These are phyloP conservation scores for Xylaria venustula DNA, from an alignment of 495 filamentous ascomycete genomes.

Conservation along the genomic window DNA sequence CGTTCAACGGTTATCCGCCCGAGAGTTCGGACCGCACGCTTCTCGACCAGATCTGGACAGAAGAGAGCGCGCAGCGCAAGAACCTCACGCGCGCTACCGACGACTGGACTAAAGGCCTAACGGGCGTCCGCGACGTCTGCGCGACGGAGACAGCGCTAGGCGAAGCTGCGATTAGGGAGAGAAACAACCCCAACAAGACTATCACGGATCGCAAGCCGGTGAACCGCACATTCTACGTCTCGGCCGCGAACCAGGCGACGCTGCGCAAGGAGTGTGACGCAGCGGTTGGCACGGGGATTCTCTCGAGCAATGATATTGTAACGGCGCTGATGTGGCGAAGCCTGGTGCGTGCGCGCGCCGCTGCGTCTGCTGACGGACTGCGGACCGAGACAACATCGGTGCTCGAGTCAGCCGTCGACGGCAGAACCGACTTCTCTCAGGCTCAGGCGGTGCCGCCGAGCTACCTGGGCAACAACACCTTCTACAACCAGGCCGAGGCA, in stretches of 20 bases:
- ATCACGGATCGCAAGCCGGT: constrained; percentile 6
- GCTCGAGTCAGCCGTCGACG: constrained; percentile 1
- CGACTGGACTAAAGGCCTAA: too few species aligned
- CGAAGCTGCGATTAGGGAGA: too few species aligned
- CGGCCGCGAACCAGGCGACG: constrained; percentile 6
- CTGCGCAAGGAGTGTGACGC: not conserved
- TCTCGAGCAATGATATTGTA: constrained; percentile 15
- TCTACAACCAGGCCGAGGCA: not conserved
- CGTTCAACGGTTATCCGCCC: too few species aligned
- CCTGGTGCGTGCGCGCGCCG: constrained; percentile 8
- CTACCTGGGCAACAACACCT: constrained; percentile 18
- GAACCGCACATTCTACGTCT: constrained; percentile 16
- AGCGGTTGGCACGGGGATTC: not conserved
- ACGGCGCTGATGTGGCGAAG: constrained; percentile 17
- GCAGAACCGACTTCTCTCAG: constrained; percentile 10
- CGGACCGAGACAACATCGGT: not conserved
- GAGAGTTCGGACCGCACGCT: not conserved
- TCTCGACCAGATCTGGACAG: constrained; percentile 13
- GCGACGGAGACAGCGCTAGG: too few species aligned
- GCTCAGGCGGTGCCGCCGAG: constrained; percentile 7
- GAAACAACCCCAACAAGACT: too few species aligned
- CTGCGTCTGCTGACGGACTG: not conserved
- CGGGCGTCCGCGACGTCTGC: too few species aligned
- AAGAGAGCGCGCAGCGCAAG: too few species aligned
- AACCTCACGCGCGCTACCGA: too few species aligned